These are phyloP conservation scores for Spergularia marina DNA, from an alignment of 148 eudicot species.

Conservation along the genomic window DNA sequence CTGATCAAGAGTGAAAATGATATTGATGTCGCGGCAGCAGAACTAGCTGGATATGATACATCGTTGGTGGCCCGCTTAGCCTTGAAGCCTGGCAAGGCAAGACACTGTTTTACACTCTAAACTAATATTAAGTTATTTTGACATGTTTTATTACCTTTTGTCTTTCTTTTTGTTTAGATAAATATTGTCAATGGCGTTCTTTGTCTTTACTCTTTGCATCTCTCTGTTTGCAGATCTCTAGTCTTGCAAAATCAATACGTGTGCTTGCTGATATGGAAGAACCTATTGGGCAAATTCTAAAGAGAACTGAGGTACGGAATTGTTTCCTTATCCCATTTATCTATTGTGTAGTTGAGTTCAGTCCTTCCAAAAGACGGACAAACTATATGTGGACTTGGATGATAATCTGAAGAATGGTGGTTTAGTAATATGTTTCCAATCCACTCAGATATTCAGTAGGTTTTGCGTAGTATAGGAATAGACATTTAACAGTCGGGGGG, in stretches of 20 bases:
- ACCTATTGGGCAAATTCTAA: conserved; percentile 75
- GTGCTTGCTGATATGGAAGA: conserved; percentile 95
- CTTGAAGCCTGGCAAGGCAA: conserved; percentile 84
- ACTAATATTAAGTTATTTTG: conserved; percentile 17
- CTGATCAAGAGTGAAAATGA: conserved; percentile 64
- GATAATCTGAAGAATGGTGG: background rate
- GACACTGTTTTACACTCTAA: conserved; percentile 10
- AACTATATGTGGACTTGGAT: background rate
- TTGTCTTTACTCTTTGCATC: conserved; percentile 10
- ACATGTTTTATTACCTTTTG: background rate
- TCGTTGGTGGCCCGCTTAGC: conserved; percentile 74
- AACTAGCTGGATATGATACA: conserved; percentile 70
- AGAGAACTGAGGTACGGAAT: conserved; percentile 70
- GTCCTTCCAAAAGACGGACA: background rate
- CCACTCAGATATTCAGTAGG: background rate
- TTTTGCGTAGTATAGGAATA: background rate
- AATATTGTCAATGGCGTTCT: background rate
- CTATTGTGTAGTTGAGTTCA: background rate
- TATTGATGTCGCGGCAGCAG: conserved; percentile 74
- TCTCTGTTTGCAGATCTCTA: conserved; percentile 42
- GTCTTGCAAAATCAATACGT: conserved; percentile 85
- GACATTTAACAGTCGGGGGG: background rate
- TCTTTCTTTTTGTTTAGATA: background rate
- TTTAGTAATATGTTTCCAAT: background rate
- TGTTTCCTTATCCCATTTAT: background rate